phyloP scores from a whole-genome alignment of 768 basidiomycete species.

The Podaxis sp. region DNA sequence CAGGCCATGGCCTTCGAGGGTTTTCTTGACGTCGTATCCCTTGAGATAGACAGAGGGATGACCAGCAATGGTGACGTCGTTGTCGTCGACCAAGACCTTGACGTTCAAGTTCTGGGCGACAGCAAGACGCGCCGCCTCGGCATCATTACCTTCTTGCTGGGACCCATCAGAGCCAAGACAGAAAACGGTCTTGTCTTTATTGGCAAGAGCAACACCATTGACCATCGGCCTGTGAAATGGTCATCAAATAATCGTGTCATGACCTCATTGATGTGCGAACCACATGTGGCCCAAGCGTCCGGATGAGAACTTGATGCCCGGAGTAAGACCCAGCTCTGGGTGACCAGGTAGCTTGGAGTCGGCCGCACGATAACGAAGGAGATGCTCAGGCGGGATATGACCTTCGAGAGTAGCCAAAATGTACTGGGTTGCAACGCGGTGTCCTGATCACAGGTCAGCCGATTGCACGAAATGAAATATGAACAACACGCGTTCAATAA shows the following conservation, averaged over 20 bases:
- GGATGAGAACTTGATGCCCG: conserved; percentile 92
- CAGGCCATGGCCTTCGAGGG: conserved; percentile 79
- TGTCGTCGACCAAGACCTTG: conserved; percentile 87
- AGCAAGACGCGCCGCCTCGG: conserved; percentile 84
- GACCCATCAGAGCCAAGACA: conserved; percentile 88
- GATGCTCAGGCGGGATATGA: conserved; percentile 65
- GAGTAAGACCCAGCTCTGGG: conserved; percentile 85
- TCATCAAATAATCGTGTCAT: background rate
- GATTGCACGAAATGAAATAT: conserved; percentile 4
- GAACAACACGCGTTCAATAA: background rate
- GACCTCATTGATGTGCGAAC: conserved; percentile 30
- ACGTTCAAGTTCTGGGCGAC: conserved; percentile 82
- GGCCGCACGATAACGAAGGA: conserved; percentile 83
- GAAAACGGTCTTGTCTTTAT: conserved; percentile 75
- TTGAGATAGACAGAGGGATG: conserved; percentile 85
- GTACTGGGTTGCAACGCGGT: conserved; percentile 90
- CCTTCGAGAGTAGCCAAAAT: conserved; percentile 79
- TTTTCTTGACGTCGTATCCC: conserved; percentile 70
- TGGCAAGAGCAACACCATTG: conserved; percentile 81
- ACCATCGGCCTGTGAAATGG: conserved; percentile 56
- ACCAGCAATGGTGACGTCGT: conserved; percentile 91
- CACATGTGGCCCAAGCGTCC: conserved; percentile 93
- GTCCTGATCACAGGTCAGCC: conserved; percentile 44
- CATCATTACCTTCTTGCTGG: conserved; percentile 90
- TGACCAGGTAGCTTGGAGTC: conserved; percentile 87